A percentile compares a stretch with the other conserved stretches of the same genome.
Conservation (phyloP, 2,329 filamentous ascomycete genomes). For the Coniochaeta ligniaria region DNA sequence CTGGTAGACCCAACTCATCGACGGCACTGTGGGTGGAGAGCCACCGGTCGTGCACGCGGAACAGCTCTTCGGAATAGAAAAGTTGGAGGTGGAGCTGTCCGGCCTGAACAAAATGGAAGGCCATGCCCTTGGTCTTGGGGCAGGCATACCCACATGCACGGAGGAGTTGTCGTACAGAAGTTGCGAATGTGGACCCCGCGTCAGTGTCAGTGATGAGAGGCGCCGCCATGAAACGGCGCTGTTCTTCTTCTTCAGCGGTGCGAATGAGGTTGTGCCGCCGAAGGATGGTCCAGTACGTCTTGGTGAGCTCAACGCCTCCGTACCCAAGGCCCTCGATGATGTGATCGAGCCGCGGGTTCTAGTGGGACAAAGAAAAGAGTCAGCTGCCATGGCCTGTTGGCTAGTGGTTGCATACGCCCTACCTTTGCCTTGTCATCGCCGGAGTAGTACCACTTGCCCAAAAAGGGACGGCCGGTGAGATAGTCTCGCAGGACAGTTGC, state of each 20-base stretch:
- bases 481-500: slow-evolving; percentile 5
- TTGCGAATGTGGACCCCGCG: background rate
- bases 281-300: slow-evolving; percentile 15
- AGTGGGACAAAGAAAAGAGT: background rate
- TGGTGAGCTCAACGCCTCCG: slow-evolving; percentile 9
- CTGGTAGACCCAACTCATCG: slow-evolving; percentile 6
- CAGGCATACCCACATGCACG: slow-evolving; percentile 8
- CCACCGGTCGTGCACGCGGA: slow-evolving; percentile 9
- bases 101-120: slow-evolving; percentile 8
- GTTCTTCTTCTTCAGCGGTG: slow-evolving; percentile 13
- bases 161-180: slow-evolving; percentile 6
- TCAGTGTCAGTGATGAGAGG: background rate
- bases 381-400: background rate
- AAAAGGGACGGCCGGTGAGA: slow-evolving; percentile 7
- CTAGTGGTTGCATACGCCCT: background rate
- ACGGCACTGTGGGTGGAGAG: slow-evolving; percentile 2
- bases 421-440: slow-evolving; percentile 11
- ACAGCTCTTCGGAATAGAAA: background rate
- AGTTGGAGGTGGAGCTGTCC: slow-evolving; percentile 8
- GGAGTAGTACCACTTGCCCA: slow-evolving; percentile 13
- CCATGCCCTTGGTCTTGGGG: slow-evolving; percentile 3
- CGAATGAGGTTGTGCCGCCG: slow-evolving; percentile 6
- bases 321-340: slow-evolving; percentile 11
- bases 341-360: slow-evolving; percentile 10
- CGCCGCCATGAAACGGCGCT: slow-evolving; percentile 7